Evolutionary conservation across 495 filamentous ascomycete species (phyloP).

Genomic region (Penicillium simplicissimum): DNA sequence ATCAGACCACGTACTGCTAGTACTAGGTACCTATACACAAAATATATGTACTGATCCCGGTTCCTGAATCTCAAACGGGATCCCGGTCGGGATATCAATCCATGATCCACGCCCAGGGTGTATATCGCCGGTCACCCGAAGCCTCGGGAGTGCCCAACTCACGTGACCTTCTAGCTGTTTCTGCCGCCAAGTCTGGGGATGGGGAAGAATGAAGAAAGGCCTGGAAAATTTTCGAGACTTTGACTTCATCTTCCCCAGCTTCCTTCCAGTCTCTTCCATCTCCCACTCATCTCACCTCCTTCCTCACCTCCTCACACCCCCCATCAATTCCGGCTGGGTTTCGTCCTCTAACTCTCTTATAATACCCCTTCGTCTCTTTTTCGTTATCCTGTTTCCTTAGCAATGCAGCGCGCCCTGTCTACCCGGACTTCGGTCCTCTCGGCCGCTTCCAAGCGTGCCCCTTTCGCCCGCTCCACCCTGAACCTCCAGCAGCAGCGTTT

Average conservation of each 20-base stretch:
- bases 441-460: conserved; percentile 58
- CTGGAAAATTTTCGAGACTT: conserved; percentile 55
- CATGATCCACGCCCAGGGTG: no score
- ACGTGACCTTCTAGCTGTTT: conserved; percentile 53
- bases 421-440: conserved; percentile 70
- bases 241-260: conserved; percentile 44
- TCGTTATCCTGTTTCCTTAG: conserved; percentile 28
- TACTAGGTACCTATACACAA: neutral
- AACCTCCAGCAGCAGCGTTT: conserved; percentile 84
- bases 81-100: neutral
- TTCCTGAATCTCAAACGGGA: neutral
- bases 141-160: conserved; percentile 31
- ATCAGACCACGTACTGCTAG: neutral
- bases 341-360: conserved; percentile 22
- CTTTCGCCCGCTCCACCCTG: conserved; percentile 51
- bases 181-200: conserved; percentile 49
- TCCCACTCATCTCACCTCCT: conserved; percentile 9
- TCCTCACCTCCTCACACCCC: conserved; percentile 19
- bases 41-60: neutral
- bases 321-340: conserved; percentile 30
- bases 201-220: conserved; percentile 37
- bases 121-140: conserved; percentile 24
- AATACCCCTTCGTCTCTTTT: conserved; percentile 21
- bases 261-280: conserved; percentile 27
- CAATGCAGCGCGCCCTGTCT: conserved; percentile 74